phyloP scores from a whole-genome alignment of 2,329 filamentous ascomycete genomes.

The Keithomyces neogunnii region DNA sequence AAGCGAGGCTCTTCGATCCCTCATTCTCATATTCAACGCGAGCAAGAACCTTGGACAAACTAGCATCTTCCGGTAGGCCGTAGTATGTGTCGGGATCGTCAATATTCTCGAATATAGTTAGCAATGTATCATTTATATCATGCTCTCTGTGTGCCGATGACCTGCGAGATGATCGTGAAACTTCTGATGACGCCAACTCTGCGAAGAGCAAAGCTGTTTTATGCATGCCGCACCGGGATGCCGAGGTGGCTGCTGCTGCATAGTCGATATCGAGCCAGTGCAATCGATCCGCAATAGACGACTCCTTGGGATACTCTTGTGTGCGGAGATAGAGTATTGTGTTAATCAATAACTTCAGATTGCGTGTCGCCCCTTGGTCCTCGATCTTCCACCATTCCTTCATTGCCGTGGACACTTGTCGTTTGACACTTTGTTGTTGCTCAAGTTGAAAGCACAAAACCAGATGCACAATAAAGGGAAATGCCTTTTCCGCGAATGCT shows the following conservation, averaged over 20 bases:
- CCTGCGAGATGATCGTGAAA: conserved; percentile 51
- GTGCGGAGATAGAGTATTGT: conserved; percentile 82
- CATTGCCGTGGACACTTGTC: conserved; percentile 56
- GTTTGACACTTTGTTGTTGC: conserved; percentile 49
- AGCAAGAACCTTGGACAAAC: conserved; percentile 67
- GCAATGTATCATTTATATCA: conserved; percentile 59
- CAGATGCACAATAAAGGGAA: conserved; percentile 81
- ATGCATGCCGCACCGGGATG: conserved; percentile 72
- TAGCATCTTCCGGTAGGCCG: conserved; percentile 72
- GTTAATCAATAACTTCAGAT: conserved; percentile 66
- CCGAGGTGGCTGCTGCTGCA: conserved; percentile 59
- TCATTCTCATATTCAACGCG: conserved; percentile 85
- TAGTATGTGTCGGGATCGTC: conserved; percentile 97
- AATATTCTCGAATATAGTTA: conserved; percentile 81
- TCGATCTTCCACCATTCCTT: conserved; percentile 50
- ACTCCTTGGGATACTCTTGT: conserved; percentile 65
- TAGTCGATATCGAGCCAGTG: conserved; percentile 84
- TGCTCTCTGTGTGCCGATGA: conserved; percentile 50
- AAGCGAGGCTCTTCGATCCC: conserved; percentile 78
- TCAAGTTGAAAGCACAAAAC: conserved; percentile 63
- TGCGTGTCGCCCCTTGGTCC: conserved; percentile 40
- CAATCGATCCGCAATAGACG: conserved; percentile 68
- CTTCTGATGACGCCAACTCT: conserved; percentile 59
- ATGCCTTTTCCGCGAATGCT: conserved; percentile 62
- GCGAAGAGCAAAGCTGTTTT: conserved; percentile 79